Percentiles rank a stretch among this genome's conserved stretches.
These are phyloP conservation scores for Collybia mongolica DNA, from an alignment of 768 basidiomycete species.

Conservation along the genomic window DNA sequence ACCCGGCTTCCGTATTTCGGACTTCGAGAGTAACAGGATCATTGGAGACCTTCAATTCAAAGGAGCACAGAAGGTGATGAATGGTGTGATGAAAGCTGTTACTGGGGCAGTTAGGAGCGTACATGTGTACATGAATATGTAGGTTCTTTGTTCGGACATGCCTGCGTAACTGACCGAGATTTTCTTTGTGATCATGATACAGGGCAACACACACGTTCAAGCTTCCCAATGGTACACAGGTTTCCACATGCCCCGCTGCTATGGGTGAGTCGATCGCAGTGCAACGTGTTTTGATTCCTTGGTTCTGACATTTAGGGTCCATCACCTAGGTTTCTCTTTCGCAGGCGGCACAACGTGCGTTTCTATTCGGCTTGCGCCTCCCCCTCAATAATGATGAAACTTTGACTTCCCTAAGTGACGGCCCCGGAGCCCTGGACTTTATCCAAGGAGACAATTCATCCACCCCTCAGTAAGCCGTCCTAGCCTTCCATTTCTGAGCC, in stretches of 20 bases:
- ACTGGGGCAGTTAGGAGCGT: slow-evolving; percentile 65
- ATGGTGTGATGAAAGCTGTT: slow-evolving; percentile 42
- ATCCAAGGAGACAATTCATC: slow-evolving; percentile 71
- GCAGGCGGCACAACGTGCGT: slow-evolving; percentile 80
- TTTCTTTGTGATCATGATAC: slow-evolving; percentile 3
- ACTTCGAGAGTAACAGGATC: slow-evolving; percentile 73
- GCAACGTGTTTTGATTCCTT: neutral
- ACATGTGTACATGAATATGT: slow-evolving; percentile 75
- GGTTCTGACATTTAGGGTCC: slow-evolving; percentile 1
- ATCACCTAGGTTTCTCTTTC: slow-evolving; percentile 59
- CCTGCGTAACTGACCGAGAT: neutral
- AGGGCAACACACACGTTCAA: slow-evolving; percentile 67
- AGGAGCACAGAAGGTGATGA: slow-evolving; percentile 67
- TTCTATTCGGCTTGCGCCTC: neutral
- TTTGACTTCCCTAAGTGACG: slow-evolving; percentile 48
- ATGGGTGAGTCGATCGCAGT: slow-evolving; percentile 47
- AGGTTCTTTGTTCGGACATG: slow-evolving; percentile 18
- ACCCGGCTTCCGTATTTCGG: slow-evolving; percentile 72
- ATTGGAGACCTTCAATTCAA: slow-evolving; percentile 71
- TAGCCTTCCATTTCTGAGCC: neutral
- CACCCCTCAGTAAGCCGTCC: slow-evolving; percentile 43
- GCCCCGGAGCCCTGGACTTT: slow-evolving; percentile 79
- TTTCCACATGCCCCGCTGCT: slow-evolving; percentile 76
- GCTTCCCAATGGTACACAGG: slow-evolving; percentile 63
- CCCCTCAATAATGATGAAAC: too few relatives aligned